phyloP scores from a whole-genome alignment of 257 asterid genomes.

The Nicotiana noctiflora region DNA sequence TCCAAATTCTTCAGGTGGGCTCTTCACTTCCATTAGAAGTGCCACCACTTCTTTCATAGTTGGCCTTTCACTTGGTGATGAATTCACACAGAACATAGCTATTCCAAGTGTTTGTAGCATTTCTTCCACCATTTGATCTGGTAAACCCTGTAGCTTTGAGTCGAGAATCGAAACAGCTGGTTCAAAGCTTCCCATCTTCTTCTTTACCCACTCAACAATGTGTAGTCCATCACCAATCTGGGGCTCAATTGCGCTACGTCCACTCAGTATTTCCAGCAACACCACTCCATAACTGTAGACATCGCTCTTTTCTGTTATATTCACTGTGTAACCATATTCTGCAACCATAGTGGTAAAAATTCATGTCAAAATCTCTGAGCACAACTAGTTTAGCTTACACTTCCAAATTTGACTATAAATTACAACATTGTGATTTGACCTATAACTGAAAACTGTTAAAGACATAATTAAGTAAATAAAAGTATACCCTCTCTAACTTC shows the following conservation, averaged over 20 bases:
- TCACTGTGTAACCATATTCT: constrained; percentile 79
- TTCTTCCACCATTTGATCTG: constrained; percentile 80
- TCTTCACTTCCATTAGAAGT: constrained; percentile 77
- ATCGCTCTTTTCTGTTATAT: constrained; percentile 87
- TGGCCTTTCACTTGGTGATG: constrained; percentile 77
- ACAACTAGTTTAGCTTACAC: neutral
- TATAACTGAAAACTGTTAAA: neutral
- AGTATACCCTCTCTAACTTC: neutral
- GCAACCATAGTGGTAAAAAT: constrained; percentile 13
- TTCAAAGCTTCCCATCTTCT: constrained; percentile 85
- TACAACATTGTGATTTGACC: neutral
- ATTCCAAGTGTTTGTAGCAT: constrained; percentile 83
- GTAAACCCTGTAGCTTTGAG: constrained; percentile 61
- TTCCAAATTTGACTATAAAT: neutral
- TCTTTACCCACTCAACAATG: constrained; percentile 88
- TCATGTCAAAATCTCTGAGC: neutral
- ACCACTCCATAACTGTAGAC: constrained; percentile 91
- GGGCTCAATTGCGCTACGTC: constrained; percentile 66
- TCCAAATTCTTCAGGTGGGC: constrained; percentile 55
- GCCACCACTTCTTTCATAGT: constrained; percentile 94
- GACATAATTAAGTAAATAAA: neutral
- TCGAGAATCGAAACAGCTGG: constrained; percentile 67
- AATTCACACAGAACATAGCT: constrained; percentile 81
- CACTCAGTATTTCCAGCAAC: constrained; percentile 67
- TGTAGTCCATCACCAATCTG: constrained; percentile 71